Evolutionary conservation across 2,329 filamentous ascomycete species (phyloP).

Genomic region (Pseudocercospora fuligena): DNA sequence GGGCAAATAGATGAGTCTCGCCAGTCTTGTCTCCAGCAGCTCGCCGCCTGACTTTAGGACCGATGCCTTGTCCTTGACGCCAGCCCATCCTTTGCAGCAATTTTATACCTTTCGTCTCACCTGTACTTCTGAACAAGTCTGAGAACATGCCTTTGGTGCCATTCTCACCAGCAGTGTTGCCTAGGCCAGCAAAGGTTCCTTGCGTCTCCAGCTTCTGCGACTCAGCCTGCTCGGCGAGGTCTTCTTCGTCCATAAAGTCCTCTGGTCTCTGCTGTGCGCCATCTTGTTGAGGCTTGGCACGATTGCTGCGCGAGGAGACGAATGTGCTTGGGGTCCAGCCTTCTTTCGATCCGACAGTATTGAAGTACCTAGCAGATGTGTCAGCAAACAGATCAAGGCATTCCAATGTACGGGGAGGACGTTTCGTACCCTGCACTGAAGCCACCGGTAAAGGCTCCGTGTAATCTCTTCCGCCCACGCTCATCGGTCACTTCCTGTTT

Average conservation of each 20-base stretch:
- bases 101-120: conserved; percentile 85
- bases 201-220: conserved; percentile 74
- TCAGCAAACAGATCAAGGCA: not conserved
- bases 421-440: conserved; percentile 85
- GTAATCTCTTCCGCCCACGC: conserved; percentile 83
- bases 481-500: conserved; percentile 98
- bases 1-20: conserved; percentile 76
- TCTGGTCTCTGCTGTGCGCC: conserved; percentile 68
- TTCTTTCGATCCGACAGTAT: conserved; percentile 97
- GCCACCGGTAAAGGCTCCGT: conserved; percentile 95
- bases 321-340: conserved; percentile 94
- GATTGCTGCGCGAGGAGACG: conserved; percentile 82
- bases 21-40: conserved; percentile 68
- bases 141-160: conserved; percentile 60
- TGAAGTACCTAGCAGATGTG: conserved; percentile 74
- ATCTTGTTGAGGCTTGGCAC: conserved; percentile 69
- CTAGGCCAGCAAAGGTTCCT: conserved; percentile 75
- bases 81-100: conserved; percentile 92
- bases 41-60: conserved; percentile 78
- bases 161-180: conserved; percentile 64
- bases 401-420: not conserved
- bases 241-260: conserved; percentile 98
- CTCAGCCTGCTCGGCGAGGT: conserved; percentile 84
- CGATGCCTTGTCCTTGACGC: conserved; percentile 91
- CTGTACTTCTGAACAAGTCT: conserved; percentile 72